phyloP scores from a whole-genome alignment of 148 eudicot species.

The Arbutus unedo region DNA sequence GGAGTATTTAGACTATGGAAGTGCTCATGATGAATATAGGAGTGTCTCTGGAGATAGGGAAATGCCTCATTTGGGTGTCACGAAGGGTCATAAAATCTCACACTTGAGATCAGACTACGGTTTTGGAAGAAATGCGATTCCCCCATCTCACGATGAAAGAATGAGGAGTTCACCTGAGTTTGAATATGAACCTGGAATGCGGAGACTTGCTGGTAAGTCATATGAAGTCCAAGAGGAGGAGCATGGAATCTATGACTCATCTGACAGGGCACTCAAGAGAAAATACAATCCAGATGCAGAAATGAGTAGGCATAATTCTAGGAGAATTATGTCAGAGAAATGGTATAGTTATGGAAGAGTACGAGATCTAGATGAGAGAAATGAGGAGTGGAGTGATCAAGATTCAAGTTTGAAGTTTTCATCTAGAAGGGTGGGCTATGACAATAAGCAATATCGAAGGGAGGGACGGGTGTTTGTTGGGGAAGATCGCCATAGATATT shows the following conservation, averaged over 20 bases:
- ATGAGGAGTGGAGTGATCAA: slow-evolving; percentile 28
- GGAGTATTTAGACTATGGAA: slow-evolving; percentile 28
- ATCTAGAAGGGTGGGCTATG: slow-evolving; percentile 23
- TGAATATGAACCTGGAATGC: slow-evolving; percentile 20
- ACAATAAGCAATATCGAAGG: slow-evolving; percentile 24
- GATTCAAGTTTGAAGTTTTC: slow-evolving; percentile 21
- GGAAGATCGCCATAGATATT: slow-evolving; percentile 22
- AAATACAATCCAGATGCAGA: slow-evolving; percentile 9
- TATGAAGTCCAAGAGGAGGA: slow-evolving; percentile 15
- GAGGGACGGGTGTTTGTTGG: slow-evolving; percentile 18
- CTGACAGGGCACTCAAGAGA: slow-evolving; percentile 19
- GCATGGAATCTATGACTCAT: slow-evolving; percentile 18
- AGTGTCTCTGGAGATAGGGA: slow-evolving; percentile 24
- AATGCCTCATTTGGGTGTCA: slow-evolving; percentile 21
- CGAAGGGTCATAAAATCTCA: slow-evolving; percentile 24
- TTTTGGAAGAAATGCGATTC: slow-evolving; percentile 27
- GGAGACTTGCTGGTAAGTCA: slow-evolving; percentile 17
- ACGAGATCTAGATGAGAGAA: slow-evolving; percentile 18
- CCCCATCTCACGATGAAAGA: slow-evolving; percentile 28
- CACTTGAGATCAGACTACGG: slow-evolving; percentile 24
- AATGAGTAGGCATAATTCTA: slow-evolving; percentile 1
- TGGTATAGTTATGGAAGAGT: slow-evolving; percentile 5
- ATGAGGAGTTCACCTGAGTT: slow-evolving; percentile 25
- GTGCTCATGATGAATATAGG: slow-evolving; percentile 27
- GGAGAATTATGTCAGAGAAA: not conserved